These are phyloP conservation scores for Tricholoma sp. DNA, from an alignment of 768 basidiomycete genomes.

Conservation along the genomic window DNA sequence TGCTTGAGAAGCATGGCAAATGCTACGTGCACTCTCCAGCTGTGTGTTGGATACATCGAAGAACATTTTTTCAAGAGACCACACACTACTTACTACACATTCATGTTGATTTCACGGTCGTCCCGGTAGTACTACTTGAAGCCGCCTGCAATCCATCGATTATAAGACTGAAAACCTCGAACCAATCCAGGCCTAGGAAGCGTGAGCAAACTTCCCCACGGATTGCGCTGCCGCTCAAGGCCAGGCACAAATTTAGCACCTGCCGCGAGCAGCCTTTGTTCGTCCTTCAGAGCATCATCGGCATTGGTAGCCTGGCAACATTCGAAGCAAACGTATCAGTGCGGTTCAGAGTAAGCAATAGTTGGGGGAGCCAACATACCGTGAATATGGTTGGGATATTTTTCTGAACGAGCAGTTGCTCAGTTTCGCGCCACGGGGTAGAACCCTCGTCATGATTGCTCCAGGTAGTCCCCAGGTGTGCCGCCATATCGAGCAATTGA, in stretches of 20 bases:
- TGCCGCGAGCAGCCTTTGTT: neutral
- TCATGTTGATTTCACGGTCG: no score
- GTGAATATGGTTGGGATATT: conserved; percentile 25
- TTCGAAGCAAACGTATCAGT: no score
- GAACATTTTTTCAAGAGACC: no score
- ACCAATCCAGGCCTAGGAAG: neutral
- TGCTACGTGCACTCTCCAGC: no score
- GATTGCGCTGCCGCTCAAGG: neutral
- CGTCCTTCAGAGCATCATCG: neutral
- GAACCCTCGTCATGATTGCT: conserved; percentile 4
- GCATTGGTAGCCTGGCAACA: neutral
- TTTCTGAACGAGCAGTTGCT: conserved; percentile 16
- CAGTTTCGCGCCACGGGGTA: conserved; percentile 16
- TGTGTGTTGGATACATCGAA: no score
- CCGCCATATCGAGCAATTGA: conserved; percentile 1
- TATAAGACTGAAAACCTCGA: conserved; percentile 1
- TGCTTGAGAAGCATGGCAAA: no score
- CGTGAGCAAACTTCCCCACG: conserved; percentile 1
- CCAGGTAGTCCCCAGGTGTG: no score
- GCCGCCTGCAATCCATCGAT: neutral
- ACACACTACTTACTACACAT: no score
- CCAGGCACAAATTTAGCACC: neutral
- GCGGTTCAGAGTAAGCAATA: neutral
- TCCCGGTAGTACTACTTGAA: neutral
- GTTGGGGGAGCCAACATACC: conserved; percentile 6